Evolutionary conservation across 306 rosid genomes (phyloP), one percentile per base, ranked within the genome.

Genomic region (Quercus cerris): DNA sequence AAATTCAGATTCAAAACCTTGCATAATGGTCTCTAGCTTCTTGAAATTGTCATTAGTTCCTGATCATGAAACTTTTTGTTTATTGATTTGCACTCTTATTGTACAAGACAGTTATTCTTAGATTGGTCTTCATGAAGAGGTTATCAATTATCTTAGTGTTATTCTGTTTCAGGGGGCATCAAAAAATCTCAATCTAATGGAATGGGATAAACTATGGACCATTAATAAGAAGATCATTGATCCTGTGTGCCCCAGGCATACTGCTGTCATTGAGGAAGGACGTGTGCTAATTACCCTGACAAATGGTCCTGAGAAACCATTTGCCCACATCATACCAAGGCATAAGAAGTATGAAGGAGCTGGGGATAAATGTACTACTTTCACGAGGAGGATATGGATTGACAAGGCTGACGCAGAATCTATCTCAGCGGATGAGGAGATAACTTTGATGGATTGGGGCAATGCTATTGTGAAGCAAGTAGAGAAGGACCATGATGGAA

Each of bases 201-300:
- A 94, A 75, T 94, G 97, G 97, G 99, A 94, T 90, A 94, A 94
- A 83, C 95, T 94, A 5, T 94, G 97, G 99, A 93, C 92, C 67
- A 90, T 93, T 72, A 94, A 94, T 82, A 94, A 91, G 81, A 94
- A 91, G 87, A 94, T 94, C 66, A 94, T 94, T 22, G 99, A 94
- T 82, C 99, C 99, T 2, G 94, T 94, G 62, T 94, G 99, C 74
- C 97, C 99, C 30, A 85, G 99, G 80, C 97, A 93, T 82, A 93
- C 99, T 73, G 99, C 97, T 4, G 85, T 93, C 71, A 76, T 85
- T 51, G 94, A 92, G 73, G 92, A 91, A 44, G 74, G 85, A 31
- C 89, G 92, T 1, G 94, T 93, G 54, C 80, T 93, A 87, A 77
- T 93, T 81, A 88, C 86, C 55, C 89, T 95, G 70, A 81, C 82